phyloP scores from a whole-genome alignment of 805 yeast species.

The Kodamaea kaohsiungensis region DNA sequence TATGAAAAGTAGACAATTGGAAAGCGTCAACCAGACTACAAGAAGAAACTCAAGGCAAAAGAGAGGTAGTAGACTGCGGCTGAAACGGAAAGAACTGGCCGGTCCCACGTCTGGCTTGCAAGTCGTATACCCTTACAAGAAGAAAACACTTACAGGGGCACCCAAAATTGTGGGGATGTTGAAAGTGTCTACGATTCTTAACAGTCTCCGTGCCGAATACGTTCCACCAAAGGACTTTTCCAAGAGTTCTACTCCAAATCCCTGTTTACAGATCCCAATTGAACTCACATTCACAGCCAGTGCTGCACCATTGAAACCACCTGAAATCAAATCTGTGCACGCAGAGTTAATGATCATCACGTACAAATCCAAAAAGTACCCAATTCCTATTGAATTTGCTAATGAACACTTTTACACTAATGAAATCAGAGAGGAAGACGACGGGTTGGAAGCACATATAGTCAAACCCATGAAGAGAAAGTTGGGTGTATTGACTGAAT shows the following conservation, averaged over 20 bases:
- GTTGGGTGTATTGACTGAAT: conserved; percentile 17
- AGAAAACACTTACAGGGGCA: conserved; percentile 21
- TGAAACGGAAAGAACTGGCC: conserved; percentile 3
- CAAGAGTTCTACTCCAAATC: conserved; percentile 15
- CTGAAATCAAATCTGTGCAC: conserved; percentile 22
- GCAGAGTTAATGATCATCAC: conserved; percentile 36
- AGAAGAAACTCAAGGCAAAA: not conserved
- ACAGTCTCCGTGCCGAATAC: conserved; percentile 16
- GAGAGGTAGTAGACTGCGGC: not conserved
- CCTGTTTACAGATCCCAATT: conserved; percentile 14
- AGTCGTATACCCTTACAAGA: conserved; percentile 14
- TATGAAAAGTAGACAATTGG: conserved; percentile 1
- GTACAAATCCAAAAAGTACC: conserved; percentile 31
- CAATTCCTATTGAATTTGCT: conserved; percentile 40
- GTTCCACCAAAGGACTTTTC: conserved; percentile 8
- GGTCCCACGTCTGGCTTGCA: not conserved
- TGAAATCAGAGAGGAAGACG: conserved; percentile 13
- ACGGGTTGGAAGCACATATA: conserved; percentile 22
- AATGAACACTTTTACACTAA: conserved; percentile 34
- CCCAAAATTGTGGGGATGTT: conserved; percentile 25
- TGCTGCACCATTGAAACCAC: conserved; percentile 15
- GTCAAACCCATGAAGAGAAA: conserved; percentile 22
- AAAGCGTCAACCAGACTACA: not conserved
- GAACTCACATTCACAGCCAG: conserved; percentile 15
- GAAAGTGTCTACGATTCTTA: conserved; percentile 17